These are phyloP conservation scores for Xylaria sp. DNA, from an alignment of 2,329 filamentous ascomycete genomes.

Conservation along the genomic window DNA sequence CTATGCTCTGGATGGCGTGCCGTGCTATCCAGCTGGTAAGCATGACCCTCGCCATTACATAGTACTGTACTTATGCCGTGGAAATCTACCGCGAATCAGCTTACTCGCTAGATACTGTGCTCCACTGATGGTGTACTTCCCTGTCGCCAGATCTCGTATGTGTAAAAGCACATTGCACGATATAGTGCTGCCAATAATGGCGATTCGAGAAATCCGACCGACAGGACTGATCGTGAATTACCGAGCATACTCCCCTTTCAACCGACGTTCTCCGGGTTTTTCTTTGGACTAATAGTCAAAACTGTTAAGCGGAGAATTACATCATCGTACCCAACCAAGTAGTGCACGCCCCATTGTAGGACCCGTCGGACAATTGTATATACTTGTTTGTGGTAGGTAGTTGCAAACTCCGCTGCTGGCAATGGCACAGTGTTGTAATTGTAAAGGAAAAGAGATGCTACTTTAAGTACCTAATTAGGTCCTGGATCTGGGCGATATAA, in stretches of 20 bases:
- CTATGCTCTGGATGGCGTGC: constrained; percentile 14
- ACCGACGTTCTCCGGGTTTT: not conserved
- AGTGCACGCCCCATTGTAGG: not conserved
- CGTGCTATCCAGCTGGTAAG: constrained; percentile 22
- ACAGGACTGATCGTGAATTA: not conserved
- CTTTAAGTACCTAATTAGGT: not conserved
- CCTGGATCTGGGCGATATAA: not conserved
- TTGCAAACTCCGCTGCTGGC: not conserved
- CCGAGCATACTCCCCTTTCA: not conserved
- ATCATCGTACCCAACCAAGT: not conserved
- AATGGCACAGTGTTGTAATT: not conserved
- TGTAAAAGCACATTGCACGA: not conserved
- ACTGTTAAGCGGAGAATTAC: not conserved
- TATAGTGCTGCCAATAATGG: too few relatives aligned
- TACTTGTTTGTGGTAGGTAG: not conserved
- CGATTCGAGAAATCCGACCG: not conserved
- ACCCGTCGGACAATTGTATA: not conserved
- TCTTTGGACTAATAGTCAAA: not conserved
- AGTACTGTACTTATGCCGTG: not conserved
- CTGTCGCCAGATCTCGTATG: not conserved
- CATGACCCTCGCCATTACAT: constrained; percentile 2
- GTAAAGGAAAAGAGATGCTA: not conserved
- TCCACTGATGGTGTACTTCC: constrained; percentile 3
- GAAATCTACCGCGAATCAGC: constrained; percentile 2
- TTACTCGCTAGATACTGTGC: constrained; percentile 6